Percentiles rank a stretch among this genome's conserved stretches.
These are phyloP conservation scores for Thielaviopsis populi DNA, from an alignment of 2,329 filamentous ascomycete genomes.

Conservation along the genomic window DNA sequence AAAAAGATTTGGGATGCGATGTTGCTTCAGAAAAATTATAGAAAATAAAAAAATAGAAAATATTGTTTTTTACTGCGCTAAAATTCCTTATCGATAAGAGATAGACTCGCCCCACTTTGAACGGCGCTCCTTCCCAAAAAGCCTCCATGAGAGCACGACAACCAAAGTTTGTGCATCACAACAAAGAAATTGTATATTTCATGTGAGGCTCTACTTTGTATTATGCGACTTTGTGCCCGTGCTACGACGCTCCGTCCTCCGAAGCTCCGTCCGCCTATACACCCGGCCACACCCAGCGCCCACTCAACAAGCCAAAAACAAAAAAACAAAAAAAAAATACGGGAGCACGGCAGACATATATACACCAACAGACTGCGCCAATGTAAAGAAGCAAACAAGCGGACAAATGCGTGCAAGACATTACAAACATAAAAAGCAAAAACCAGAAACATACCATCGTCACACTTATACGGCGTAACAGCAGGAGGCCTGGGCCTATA, in stretches of 20 bases:
- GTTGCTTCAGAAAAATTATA: not conserved
- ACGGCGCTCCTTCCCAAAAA: not conserved
- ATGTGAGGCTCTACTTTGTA: no score
- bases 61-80: not conserved
- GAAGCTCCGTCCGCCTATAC: no score
- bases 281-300: no score
- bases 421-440: not conserved
- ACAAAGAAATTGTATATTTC: not conserved
- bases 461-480: not conserved
- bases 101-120: constrained; percentile 4
- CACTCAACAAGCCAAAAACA: no score
- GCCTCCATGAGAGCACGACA: no score
- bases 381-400: not conserved
- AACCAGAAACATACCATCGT: not conserved
- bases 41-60: constrained; percentile 3
- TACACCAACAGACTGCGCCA: no score
- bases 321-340: no score
- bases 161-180: not conserved
- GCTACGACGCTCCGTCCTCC: no score
- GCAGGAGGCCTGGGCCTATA: no score
- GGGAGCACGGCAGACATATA: no score
- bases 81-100: constrained; percentile 18
- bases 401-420: not conserved
- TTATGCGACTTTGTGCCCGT: no score
- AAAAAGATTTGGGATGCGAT: not conserved